Percentiles rank a stretch among this genome's conserved stretches.
These are phyloP conservation scores for Artemisia argyi DNA, from an alignment of 129 eudicot genomes.

Conservation along the genomic window DNA sequence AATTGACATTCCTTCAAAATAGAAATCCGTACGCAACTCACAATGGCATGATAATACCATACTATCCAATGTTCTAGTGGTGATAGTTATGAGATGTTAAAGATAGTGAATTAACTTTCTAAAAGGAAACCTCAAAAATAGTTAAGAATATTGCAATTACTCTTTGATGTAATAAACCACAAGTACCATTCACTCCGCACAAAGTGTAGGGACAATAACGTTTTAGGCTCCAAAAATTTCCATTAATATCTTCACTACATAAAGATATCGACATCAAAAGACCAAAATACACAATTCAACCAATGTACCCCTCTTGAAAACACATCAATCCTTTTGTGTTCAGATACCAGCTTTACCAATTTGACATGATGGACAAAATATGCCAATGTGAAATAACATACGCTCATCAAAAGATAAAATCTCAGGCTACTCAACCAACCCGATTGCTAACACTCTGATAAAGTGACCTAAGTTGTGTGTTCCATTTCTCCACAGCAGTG, in stretches of 20 bases:
- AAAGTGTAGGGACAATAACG: background rate
- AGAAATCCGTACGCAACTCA: too few relatives aligned
- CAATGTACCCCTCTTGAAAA: conserved; percentile 16
- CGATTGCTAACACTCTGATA: conserved; percentile 77
- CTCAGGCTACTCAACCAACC: conserved; percentile 57
- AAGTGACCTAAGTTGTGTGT: conserved; percentile 85
- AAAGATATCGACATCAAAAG: conserved; percentile 8
- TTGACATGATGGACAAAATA: conserved; percentile 40
- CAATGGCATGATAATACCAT: too few relatives aligned
- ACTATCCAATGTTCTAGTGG: too few relatives aligned
- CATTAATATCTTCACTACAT: background rate
- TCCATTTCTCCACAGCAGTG: conserved; percentile 96
- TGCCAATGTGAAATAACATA: conserved; percentile 13
- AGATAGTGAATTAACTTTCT: too few relatives aligned
- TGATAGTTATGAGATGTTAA: too few relatives aligned
- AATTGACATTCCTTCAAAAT: too few relatives aligned
- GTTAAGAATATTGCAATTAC: too few relatives aligned
- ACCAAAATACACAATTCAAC: conserved; percentile 11
- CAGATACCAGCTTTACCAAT: conserved; percentile 30
- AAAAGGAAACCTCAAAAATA: too few relatives aligned
- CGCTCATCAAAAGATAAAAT: conserved; percentile 19
- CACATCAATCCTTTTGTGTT: conserved; percentile 23
- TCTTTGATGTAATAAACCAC: background rate
- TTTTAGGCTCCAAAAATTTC: background rate
- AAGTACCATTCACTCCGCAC: background rate